Evolutionary conservation across 202 grass and related monocot genomes (phyloP).

Genomic region (Hordeum pubiflorum): DNA sequence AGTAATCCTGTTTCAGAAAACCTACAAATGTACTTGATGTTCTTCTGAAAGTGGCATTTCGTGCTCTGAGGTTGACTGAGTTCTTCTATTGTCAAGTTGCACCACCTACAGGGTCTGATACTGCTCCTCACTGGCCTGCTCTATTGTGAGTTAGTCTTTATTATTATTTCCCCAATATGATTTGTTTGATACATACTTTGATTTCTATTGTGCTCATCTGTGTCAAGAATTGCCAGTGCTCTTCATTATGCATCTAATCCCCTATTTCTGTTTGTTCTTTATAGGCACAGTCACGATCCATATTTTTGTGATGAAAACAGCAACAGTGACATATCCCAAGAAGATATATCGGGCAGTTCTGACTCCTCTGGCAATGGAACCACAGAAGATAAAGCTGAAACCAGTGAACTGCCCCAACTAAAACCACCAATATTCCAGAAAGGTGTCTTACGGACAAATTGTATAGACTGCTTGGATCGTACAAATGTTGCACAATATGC

Average conservation of each 20-base stretch:
- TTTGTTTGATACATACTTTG: neutral
- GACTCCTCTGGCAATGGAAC: slow-evolving; percentile 49
- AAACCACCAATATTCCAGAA: slow-evolving; percentile 67
- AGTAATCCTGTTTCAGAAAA: slow-evolving; percentile 42
- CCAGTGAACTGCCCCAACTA: slow-evolving; percentile 21
- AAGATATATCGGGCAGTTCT: slow-evolving; percentile 52
- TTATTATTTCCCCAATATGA: neutral
- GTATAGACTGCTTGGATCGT: slow-evolving; percentile 93
- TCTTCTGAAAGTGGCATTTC: slow-evolving; percentile 62
- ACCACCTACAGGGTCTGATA: slow-evolving; percentile 33
- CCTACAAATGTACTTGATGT: slow-evolving; percentile 73
- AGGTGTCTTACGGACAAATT: slow-evolving; percentile 81
- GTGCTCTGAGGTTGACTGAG: slow-evolving; percentile 61
- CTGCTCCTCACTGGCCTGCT: slow-evolving; percentile 40
- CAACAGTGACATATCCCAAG: slow-evolving; percentile 51
- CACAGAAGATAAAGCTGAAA: slow-evolving; percentile 45
- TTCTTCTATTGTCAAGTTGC: slow-evolving; percentile 72
- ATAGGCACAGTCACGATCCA: slow-evolving; percentile 33
- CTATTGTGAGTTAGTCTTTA: slow-evolving; percentile 41
- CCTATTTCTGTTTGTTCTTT: slow-evolving; percentile 5
- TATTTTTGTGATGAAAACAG: slow-evolving; percentile 39
- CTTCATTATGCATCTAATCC: slow-evolving; percentile 12
- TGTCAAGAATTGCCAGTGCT: neutral
- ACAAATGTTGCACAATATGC: slow-evolving; percentile 97
- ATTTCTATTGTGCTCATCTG: neutral